Base-by-base conservation (phyloP, 192 early-diverging fungal species). In the Coemansia guatemalensis region DNA sequence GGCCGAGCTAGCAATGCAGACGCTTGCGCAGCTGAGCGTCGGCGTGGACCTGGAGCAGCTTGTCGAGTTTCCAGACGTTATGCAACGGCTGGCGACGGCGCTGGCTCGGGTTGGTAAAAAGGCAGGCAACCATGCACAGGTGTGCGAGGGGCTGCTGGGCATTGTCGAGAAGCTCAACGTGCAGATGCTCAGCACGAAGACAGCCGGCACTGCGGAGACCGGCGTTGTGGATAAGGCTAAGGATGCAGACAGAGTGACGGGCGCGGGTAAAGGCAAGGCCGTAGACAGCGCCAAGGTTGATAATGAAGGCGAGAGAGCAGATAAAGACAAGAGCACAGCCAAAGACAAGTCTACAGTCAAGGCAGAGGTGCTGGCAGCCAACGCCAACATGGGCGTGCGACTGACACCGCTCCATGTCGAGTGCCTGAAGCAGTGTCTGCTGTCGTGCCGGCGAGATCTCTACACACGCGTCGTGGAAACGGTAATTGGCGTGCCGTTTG, bases 341-440 rank as follows among this genome's bases (percentile, higher is more conserved):
- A 12, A 53, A 14, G 50, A 22, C 52, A 18, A 27, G 12, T 26
- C 47, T 4, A 25, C 23, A 25, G 5, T 58, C 11, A 22, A 48
- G 25, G 27, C 49, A 21, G 25, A 62, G 60, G 29, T 20, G 51
- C 67, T 65, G 54, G 57, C 56, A 18, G 21, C 41, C 32, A 51
- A 29, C 5, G 52, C 49, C 23, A 51, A 48, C 32, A 5, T 11
- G 41, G 77, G 77, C 11, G 73, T 73, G 48, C 60, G 71, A n/a
- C 64, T 73, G 25, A 81, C 78, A 2, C 48, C 62, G 23, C 58
- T 74, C 39, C 72, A 74, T 53, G n/a, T 68, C 47, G 78, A 81
- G 62, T 81, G 78, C 23, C 52, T 68, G 48, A 55, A 58, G 29
- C 62, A 56, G 56, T 74, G 78, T 52, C 32, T 81, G n/a, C 52